Evolutionary conservation across 2,329 filamentous ascomycete genomes (phyloP).

Genomic region (Fusarium begoniae): DNA sequence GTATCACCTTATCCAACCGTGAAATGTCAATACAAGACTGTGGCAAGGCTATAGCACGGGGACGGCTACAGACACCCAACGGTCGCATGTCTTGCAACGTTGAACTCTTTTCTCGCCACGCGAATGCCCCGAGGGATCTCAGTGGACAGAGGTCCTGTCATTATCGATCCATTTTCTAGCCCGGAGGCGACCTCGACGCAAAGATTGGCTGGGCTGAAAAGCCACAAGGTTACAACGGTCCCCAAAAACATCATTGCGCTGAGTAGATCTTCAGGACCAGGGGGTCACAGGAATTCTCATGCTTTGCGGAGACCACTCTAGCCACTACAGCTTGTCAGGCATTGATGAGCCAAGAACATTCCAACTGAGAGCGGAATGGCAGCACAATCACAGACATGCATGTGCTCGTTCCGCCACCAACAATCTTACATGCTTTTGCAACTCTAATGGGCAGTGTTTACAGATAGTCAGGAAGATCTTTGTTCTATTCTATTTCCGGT

Average conservation of each 20-base stretch:
- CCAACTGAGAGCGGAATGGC: background rate
- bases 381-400: background rate
- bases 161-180: no score
- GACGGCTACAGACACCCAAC: background rate
- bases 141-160: background rate
- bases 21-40: background rate
- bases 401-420: no score
- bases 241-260: background rate
- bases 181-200: background rate
- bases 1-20: no score
- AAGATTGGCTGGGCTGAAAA: background rate
- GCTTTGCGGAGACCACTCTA: no score
- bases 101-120: background rate
- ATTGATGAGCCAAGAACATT: no score
- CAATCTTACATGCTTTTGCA: background rate
- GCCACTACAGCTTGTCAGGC: no score
- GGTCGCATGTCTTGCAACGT: background rate
- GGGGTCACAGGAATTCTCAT: background rate
- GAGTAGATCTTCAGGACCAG: background rate
- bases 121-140: no score
- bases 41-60: no score
- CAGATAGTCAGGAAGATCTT: no score
- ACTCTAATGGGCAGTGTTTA: background rate
- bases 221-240: background rate
- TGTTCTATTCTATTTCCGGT: background rate